Percentiles rank a stretch among this genome's conserved stretches.
Conservation (phyloP, 352 stramenopile genomes). For the Phytophthora brassicae region DNA sequence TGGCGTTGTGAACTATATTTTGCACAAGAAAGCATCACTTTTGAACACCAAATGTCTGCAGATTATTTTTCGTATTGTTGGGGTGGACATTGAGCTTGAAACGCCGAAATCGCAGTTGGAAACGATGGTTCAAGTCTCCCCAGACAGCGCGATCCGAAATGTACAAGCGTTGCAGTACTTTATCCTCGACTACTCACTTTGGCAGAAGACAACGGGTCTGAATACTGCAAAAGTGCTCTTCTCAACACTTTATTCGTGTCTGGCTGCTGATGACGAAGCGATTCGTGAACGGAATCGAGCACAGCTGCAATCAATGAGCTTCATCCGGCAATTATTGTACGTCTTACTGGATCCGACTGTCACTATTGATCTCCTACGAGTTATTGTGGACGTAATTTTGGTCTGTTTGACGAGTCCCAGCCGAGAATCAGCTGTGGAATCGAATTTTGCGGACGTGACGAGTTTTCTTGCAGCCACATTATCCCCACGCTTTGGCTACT, state of each 20-base stretch:
- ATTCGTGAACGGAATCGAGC: constrained; percentile 55
- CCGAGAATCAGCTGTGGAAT: constrained; percentile 41
- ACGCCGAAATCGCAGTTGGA: not conserved
- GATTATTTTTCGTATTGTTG: constrained; percentile 56
- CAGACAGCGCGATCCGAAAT: constrained; percentile 58
- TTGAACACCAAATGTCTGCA: constrained; percentile 40
- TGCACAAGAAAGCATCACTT: constrained; percentile 57
- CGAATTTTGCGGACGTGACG: constrained; percentile 68
- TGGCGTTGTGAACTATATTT: constrained; percentile 64
- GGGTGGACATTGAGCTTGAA: constrained; percentile 41
- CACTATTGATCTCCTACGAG: constrained; percentile 46
- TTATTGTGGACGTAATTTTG: constrained; percentile 69
- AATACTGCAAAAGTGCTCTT: constrained; percentile 57
- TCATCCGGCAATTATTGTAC: constrained; percentile 70
- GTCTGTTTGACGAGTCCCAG: constrained; percentile 58
- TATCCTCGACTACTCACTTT: constrained; percentile 71
- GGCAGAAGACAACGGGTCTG: constrained; percentile 40
- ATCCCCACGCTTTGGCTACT: constrained; percentile 51
- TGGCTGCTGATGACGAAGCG: constrained; percentile 47
- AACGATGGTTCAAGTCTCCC: not conserved
- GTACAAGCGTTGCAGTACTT: constrained; percentile 72
- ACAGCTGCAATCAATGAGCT: constrained; percentile 63
- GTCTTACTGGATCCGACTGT: constrained; percentile 63
- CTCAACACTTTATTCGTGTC: constrained; percentile 61
- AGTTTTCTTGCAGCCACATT: constrained; percentile 59